Percentiles rank a stretch among this genome's conserved stretches.
phyloP scores from a whole-genome alignment of 2,329 filamentous ascomycete genomes.

The Fusarium coicis region DNA sequence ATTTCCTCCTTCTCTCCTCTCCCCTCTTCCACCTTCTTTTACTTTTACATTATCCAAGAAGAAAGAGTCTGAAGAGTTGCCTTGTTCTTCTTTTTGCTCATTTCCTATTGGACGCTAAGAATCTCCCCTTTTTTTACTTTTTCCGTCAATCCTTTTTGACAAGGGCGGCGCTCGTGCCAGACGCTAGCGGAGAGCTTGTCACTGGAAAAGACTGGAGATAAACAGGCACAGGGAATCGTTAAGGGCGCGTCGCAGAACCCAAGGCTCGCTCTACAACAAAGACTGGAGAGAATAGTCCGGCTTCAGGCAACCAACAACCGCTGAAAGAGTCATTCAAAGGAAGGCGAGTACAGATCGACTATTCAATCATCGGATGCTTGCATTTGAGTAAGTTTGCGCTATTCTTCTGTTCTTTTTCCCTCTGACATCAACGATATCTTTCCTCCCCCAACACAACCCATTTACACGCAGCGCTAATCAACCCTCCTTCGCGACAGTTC shows the following conservation, averaged over 20 bases:
- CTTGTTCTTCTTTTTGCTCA: slow-evolving; percentile 25
- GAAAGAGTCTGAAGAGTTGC: slow-evolving; percentile 5
- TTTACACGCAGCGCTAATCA: slow-evolving; percentile 20
- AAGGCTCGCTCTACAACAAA: neutral
- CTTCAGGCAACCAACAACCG: slow-evolving; percentile 33
- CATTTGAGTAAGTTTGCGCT: slow-evolving; percentile 43
- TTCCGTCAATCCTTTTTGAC: slow-evolving; percentile 33
- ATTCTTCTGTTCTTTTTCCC: neutral
- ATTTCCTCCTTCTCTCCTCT: neutral
- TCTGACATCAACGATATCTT: slow-evolving; percentile 1
- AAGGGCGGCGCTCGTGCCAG: slow-evolving; percentile 43
- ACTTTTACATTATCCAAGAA: too few relatives aligned
- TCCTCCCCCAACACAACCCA: neutral
- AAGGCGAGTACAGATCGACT: neutral
- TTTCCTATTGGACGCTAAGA: slow-evolving; percentile 22
- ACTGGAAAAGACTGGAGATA: slow-evolving; percentile 26
- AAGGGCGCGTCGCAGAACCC: slow-evolving; percentile 37
- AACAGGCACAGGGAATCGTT: slow-evolving; percentile 37
- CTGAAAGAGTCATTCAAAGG: slow-evolving; percentile 28
- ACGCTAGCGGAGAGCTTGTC: slow-evolving; percentile 42
- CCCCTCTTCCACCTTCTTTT: neutral
- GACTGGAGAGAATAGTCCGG: slow-evolving; percentile 19
- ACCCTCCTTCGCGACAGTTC: slow-evolving; percentile 20
- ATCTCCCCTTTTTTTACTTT: slow-evolving; percentile 34
- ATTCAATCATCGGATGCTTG: slow-evolving; percentile 39